Base-by-base conservation (phyloP, 768 basidiomycete species). In the Crepidotus variabilis region DNA sequence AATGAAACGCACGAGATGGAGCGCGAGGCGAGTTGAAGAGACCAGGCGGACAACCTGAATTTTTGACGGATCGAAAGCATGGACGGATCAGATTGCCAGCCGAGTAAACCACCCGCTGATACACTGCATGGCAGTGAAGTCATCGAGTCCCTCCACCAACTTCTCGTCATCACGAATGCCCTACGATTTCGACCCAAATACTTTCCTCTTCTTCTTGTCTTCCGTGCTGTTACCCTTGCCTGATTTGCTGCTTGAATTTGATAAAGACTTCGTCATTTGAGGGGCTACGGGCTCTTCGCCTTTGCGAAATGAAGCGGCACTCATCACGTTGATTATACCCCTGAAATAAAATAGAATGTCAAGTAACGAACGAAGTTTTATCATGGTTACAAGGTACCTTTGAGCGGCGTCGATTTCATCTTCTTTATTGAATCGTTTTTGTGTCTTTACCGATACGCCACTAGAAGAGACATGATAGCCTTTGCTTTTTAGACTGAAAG, bases 381-480 rank as follows among this genome's bases (percentile, higher is more conserved):
- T 6, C 18, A 43, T 22, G 5, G n/a, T 22, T 28, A 57, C 16
- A 28, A 6, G 20, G 16, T 11, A 62, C 88, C 88, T 73, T 64
- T 89, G 88, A 14, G 87, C 89, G 6, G 87, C 86, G 63, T 89
- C 87, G 2, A 90, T 72, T 57, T 90, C 90, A 43, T 80, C 77
- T 52, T 86, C 82, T 39, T 84, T 74, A 57, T 83, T 82, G 59
- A 86, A 78, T 6, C 78, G 76, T 57, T 76, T 79, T 20, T 75
- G 67, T 1, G 87, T 90, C 70, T 87, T 88, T 45, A 90, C 74
- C 0, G 85, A 79, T 11, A 90, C 75, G 2, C 88, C 88, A 2
- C 73, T 71, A n/a, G 75, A 68, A 0, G 86, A 83, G 47, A 90
- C 68, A 28, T 81, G 69, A 50, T 84, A 70, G 7, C 88, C 88